Evolutionary conservation across 2,329 filamentous ascomycete species (phyloP).

Genomic region (Cladosporium sp.): DNA sequence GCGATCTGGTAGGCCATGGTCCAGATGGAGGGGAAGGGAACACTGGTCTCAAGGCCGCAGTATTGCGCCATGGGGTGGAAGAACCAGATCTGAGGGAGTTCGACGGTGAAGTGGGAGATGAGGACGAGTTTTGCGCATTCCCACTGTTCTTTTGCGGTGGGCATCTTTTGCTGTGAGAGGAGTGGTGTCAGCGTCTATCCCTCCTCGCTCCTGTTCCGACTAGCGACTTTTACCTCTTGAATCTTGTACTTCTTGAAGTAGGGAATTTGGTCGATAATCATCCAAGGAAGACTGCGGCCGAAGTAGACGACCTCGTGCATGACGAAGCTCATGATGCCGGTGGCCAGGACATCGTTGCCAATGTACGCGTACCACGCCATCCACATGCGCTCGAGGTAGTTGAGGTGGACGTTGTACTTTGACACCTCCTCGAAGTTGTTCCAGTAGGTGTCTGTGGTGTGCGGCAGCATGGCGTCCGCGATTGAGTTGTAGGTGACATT

Average conservation of each 20-base stretch:
- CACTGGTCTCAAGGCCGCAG: conserved; percentile 80
- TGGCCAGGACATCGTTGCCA: conserved; percentile 95
- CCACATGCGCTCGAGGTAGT: conserved; percentile 84
- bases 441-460: conserved; percentile 57
- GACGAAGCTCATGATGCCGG: conserved; percentile 93
- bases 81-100: conserved; percentile 97
- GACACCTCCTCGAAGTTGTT: conserved; percentile 62
- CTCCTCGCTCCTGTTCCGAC: conserved; percentile 9
- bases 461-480: conserved; percentile 33
- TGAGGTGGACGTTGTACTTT: conserved; percentile 78
- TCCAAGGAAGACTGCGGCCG: conserved; percentile 83
- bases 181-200: conserved; percentile 12
- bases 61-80: conserved; percentile 96
- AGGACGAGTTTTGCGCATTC: conserved; percentile 90
- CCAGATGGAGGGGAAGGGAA: conserved; percentile 80
- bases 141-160: conserved; percentile 90
- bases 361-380: conserved; percentile 96
- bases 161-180: conserved; percentile 65
- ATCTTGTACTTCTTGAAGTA: conserved; percentile 94
- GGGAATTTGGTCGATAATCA: conserved; percentile 83
- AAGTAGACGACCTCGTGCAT: conserved; percentile 97
- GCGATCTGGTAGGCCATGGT: conserved; percentile 90
- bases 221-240: conserved; percentile 63
- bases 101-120: conserved; percentile 93
- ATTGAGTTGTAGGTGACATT: conserved; percentile 25